Evolutionary conservation across 192 early-diverging fungal genomes (phyloP).

Genomic region (Mortierella claussenii): DNA sequence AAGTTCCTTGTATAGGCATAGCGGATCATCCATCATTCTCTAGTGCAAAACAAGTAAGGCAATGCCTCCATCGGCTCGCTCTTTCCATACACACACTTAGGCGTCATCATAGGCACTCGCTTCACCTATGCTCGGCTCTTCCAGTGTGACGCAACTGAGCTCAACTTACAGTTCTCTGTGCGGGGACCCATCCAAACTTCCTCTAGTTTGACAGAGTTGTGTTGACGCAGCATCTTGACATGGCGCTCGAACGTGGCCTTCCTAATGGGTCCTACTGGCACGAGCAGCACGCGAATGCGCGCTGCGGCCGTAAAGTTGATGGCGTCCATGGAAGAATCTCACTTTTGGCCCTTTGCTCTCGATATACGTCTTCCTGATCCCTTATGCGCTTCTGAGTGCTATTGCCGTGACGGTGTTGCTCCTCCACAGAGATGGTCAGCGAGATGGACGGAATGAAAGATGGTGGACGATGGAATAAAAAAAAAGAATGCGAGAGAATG

Average conservation of each 20-base stretch:
- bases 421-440: too few relatives aligned
- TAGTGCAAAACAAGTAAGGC: too few relatives aligned
- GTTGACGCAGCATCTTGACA: conserved; percentile 72
- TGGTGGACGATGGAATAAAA: not conserved
- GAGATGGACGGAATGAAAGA: not conserved
- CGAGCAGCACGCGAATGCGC: conserved; percentile 73
- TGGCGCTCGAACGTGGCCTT: conserved; percentile 70
- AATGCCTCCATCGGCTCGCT: too few relatives aligned
- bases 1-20: too few relatives aligned
- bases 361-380: too few relatives aligned
- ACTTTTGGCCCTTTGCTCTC: too few relatives aligned
- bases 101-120: too few relatives aligned
- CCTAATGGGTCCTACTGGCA: conserved; percentile 75
- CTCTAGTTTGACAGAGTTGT: conserved; percentile 69
- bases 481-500: not conserved
- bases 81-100: too few relatives aligned
- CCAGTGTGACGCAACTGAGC: too few relatives aligned
- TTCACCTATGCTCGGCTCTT: not conserved
- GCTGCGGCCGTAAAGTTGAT: conserved; percentile 62
- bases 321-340: conserved; percentile 48
- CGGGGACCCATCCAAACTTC: conserved; percentile 76
- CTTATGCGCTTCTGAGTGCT: not conserved
- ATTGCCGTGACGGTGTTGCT: not conserved
- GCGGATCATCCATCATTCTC: too few relatives aligned
- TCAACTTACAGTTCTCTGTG: conserved; percentile 55